Base-by-base conservation (phyloP, 441 rosid species). In the Francoa sonchifolia region DNA sequence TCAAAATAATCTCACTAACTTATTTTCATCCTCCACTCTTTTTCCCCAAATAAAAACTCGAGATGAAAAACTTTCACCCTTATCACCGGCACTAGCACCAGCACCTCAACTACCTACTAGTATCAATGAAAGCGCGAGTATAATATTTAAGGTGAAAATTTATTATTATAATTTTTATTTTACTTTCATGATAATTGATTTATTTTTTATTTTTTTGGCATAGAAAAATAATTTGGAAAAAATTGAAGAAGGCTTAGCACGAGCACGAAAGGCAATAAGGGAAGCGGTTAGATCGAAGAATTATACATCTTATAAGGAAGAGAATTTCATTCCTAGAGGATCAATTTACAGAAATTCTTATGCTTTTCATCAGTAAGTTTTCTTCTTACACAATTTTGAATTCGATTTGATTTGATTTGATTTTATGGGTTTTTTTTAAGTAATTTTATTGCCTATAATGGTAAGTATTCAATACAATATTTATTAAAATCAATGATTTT, bases 351-450 rank as follows among this genome's bases (percentile, higher is more conserved):
- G 62, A 35, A 82, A 82, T 44, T 69, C 90, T 44, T 57, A 41
- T 33, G 73, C 89, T 17, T 82, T 82, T 68, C 86, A 77, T 60
- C 90, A 86, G 96, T 79, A 75, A 59, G 67, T 6, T 38, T 29
- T 32, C 20, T 48, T 36, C 43, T 39, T 27, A 12, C 7, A 0
- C 17, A 12, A 12, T 36, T 26, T 17, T 37, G 1, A 4, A 17
- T 6, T 20, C 22, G n/a, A 3, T 26, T 13, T 14, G 16, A 14
- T 17, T 6, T 25, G 0, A 8, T 42, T 16, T 33, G 42, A 12
- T 0, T 5, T 34, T 35, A 5, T 3, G 37, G 13, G 13, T 14
- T 17, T 33, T 33, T 10, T 15, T 30, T 15, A 10, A 10, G 5
- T 2, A 30, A 30, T 30, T 6, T 10, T 0, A 15, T 5, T 5